Percentiles rank a stretch among this genome's conserved stretches.
Conservation (phyloP, 2,329 filamentous ascomycete genomes). For the Curvularia verruculosa region DNA sequence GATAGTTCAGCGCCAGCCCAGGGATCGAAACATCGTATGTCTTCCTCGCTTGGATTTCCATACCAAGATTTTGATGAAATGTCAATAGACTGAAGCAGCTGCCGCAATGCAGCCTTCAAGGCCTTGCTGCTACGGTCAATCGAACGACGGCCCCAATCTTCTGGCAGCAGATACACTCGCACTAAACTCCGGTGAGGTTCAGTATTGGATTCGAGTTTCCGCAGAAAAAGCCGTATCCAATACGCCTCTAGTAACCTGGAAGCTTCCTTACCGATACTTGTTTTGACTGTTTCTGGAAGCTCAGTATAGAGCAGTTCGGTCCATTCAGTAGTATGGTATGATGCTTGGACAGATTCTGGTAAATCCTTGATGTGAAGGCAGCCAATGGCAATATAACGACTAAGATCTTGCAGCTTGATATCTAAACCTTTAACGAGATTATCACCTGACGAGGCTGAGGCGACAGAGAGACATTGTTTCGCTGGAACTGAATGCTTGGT, state of each 20-base stretch:
- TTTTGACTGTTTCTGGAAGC: slow-evolving; percentile 29
- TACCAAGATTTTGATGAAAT: slow-evolving; percentile 63
- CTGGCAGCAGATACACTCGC: slow-evolving; percentile 68
- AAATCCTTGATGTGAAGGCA: slow-evolving; percentile 35
- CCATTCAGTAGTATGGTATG: slow-evolving; percentile 26
- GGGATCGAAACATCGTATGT: slow-evolving; percentile 43
- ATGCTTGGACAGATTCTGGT: not conserved
- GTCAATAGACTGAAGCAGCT: slow-evolving; percentile 62
- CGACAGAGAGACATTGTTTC: slow-evolving; percentile 18
- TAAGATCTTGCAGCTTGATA: slow-evolving; percentile 24
- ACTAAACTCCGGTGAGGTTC: slow-evolving; percentile 35
- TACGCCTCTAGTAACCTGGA: slow-evolving; percentile 39
- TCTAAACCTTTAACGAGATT: slow-evolving; percentile 3
- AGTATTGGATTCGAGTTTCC: slow-evolving; percentile 3
- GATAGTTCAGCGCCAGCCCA: slow-evolving; percentile 53
- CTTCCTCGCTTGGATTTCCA: slow-evolving; percentile 46
- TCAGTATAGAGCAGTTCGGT: slow-evolving; percentile 28
- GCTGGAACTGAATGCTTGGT: slow-evolving; percentile 1
- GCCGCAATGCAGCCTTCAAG: slow-evolving; percentile 56
- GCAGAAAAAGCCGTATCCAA: slow-evolving; percentile 44
- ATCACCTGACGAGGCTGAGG: slow-evolving; percentile 12
- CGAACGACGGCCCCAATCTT: slow-evolving; percentile 64
- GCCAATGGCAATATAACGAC: slow-evolving; percentile 45
- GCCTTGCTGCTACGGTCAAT: slow-evolving; percentile 58
- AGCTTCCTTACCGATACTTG: slow-evolving; percentile 33